These are phyloP conservation scores for Huiozyma naganishii DNA, from an alignment of 805 yeast species.

Conservation along the genomic window DNA sequence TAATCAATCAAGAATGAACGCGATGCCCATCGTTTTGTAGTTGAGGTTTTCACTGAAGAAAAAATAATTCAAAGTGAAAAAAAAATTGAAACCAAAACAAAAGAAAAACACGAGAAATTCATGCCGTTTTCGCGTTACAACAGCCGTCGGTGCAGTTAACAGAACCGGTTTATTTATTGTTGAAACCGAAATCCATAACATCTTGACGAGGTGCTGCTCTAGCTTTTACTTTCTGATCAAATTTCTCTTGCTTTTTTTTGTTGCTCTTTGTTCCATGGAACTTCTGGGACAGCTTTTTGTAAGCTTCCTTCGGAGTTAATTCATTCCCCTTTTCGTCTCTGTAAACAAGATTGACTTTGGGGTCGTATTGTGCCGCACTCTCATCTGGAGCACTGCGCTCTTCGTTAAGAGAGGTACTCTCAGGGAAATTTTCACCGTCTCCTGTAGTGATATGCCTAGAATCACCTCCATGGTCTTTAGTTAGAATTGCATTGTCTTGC, in stretches of 20 bases:
- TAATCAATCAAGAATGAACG: too few species aligned
- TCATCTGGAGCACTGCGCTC: constrained; percentile 21
- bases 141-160: too few species aligned
- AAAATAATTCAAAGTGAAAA: too few species aligned
- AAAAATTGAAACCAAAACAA: too few species aligned
- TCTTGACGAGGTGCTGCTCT: constrained; percentile 8
- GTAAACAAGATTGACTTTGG: constrained; percentile 40
- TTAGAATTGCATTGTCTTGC: constrained; percentile 9
- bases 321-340: constrained; percentile 53
- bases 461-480: constrained; percentile 7
- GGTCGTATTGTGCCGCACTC: constrained; percentile 31
- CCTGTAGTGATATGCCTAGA: constrained; percentile 9
- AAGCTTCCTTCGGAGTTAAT: constrained; percentile 59
- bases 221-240: constrained; percentile 13
- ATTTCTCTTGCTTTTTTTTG: constrained; percentile 16
- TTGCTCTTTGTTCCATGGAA: constrained; percentile 52
- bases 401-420: constrained; percentile 18
- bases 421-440: constrained; percentile 20
- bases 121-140: too few species aligned
- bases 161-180: too few species aligned
- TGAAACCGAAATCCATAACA: neutral
- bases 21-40: too few species aligned
- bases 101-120: too few species aligned
- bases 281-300: constrained; percentile 61
- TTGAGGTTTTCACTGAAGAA: too few species aligned